Evolutionary conservation across 1,139 yeast genomes (phyloP).

Genomic region (Saccharomyces hybrid): DNA sequence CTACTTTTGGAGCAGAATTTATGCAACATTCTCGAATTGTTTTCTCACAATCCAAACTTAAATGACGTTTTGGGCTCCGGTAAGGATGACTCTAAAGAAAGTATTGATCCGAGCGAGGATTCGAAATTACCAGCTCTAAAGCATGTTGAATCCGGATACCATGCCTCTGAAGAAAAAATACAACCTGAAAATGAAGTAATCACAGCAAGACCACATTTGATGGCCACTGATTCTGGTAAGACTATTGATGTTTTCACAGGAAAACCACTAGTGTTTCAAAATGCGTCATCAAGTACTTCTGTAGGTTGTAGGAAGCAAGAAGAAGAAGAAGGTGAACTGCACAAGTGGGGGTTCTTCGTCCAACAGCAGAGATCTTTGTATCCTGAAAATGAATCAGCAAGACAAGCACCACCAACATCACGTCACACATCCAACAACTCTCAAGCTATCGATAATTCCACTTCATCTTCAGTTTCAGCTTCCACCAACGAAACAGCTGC

Average conservation of each 20-base stretch:
- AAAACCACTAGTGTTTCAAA: slow-evolving; percentile 56
- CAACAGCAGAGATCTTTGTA: slow-evolving; percentile 47
- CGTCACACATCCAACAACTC: background rate
- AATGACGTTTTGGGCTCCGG: slow-evolving; percentile 11
- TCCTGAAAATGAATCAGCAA: slow-evolving; percentile 27
- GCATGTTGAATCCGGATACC: slow-evolving; percentile 15
- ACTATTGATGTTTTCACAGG: slow-evolving; percentile 66
- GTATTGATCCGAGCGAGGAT: background rate
- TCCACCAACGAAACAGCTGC: slow-evolving; percentile 11
- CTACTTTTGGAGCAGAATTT: slow-evolving; percentile 57
- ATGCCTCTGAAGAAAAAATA: slow-evolving; percentile 2
- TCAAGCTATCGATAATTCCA: slow-evolving; percentile 7
- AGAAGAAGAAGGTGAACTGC: slow-evolving; percentile 84
- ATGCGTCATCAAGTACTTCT: slow-evolving; percentile 52
- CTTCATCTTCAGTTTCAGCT: slow-evolving; percentile 11
- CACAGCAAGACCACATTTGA: slow-evolving; percentile 47
- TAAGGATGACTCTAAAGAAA: background rate
- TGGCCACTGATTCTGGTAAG: slow-evolving; percentile 51
- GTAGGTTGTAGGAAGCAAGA: slow-evolving; percentile 70
- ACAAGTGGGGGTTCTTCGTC: slow-evolving; percentile 68
- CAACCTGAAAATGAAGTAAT: slow-evolving; percentile 9
- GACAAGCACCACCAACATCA: slow-evolving; percentile 1
- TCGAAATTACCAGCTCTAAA: slow-evolving; percentile 10
- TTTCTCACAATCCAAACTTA: slow-evolving; percentile 26
- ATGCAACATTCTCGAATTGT: slow-evolving; percentile 52